Base-by-base conservation (phyloP, 169 alveolate genomes). In the Plasmodium gonderi region DNA sequence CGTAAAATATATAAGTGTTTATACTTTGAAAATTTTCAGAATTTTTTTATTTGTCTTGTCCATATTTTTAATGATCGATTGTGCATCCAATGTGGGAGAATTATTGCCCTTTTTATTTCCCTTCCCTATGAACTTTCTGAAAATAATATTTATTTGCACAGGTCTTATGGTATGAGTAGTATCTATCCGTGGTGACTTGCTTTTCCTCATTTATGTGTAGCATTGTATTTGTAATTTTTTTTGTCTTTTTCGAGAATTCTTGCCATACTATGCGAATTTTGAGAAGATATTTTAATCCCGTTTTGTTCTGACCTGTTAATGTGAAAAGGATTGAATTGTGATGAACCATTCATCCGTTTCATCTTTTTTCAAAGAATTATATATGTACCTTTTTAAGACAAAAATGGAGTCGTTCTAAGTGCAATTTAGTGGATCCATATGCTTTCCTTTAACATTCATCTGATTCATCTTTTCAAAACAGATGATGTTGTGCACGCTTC, bases 1-100 rank as follows among this genome's bases (percentile, higher is more conserved):
- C 9, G 31, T 4, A 79, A 79, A 76, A 40, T 0, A 9, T 36
- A 79, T 36, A 79, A 9, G 9, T n/a, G 38, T 79, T 79, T 8
- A 79, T 79, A 20, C 44, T 54, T 31, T 33, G 31, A 54, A 79
- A 42, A 40, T 23, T n/a, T 51, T 79, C 78, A n/a, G 67, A 64
- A 67, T 79, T 79, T 51, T 51, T 36, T 79, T n/a, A n/a, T 42
- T 79, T 79, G 77, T 72, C 60, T 79, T 79, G 7, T 54, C 76
- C 78, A 79, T 79, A 51, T 79, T 79, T 31, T 42, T 60, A 26
- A 79, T 79, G 8, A 79, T 11, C 11, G 33, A 36, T 7, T 54
- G 77, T 79, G 51, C 54, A 3, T 79, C 54, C 76, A 79, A 36
- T 33, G 65, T n/a, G 1, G 23, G 17, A 36, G 36, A 12, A 36